Base-by-base conservation (phyloP, 2,329 filamentous ascomycete genomes). In the Fusarium sp. region DNA sequence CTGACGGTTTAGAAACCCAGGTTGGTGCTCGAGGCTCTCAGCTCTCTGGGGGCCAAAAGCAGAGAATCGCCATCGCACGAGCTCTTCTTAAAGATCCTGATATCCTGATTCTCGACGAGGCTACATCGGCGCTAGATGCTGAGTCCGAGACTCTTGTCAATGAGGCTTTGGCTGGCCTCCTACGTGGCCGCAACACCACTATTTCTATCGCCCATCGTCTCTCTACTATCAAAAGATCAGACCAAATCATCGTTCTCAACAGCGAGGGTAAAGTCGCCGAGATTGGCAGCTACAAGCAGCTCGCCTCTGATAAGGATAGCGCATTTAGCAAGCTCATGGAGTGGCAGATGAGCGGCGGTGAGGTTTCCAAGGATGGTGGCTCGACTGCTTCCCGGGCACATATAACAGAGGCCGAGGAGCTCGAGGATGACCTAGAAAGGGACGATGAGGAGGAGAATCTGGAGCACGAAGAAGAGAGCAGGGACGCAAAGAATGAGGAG, bases 71-170 rank as follows among this genome's bases (percentile, higher is more conserved):
- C 42, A 99, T 99, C 81, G 96, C 96, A 10, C 91, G 97, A 62
- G 96, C 96, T 18, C 88, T 99, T 35, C 91, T 99, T 77, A 98
- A 98, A 83, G 90, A 98, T 72, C 97, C 97, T 0, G 96, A 99
- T 83, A 98, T 99, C 72, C 86, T 99, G 35, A 97, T 99, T 69
- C 89, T 99, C 2, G 96, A 99, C 80, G 96, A 99, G 86, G 94
- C 97, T 24, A 99, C 97, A 1, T 98, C 94, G 6, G 96, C 96
- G 1, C 88, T 99, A 13, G 96, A 99, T 81, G 96, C 96, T 20
- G 96, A 99, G 83, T 98, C 94, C 0, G 96, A 99, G 82, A 98
- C 96, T 1, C 89, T 98, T 6, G 96, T 99, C 69, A 99, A 99
- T 81, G 92, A 94, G 77, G 96, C 96, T 7, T 87, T 99, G 6